Percentiles rank a stretch among this genome's conserved stretches.
phyloP scores from a whole-genome alignment of 257 asterid species.

The Osmanthus fragrans region DNA sequence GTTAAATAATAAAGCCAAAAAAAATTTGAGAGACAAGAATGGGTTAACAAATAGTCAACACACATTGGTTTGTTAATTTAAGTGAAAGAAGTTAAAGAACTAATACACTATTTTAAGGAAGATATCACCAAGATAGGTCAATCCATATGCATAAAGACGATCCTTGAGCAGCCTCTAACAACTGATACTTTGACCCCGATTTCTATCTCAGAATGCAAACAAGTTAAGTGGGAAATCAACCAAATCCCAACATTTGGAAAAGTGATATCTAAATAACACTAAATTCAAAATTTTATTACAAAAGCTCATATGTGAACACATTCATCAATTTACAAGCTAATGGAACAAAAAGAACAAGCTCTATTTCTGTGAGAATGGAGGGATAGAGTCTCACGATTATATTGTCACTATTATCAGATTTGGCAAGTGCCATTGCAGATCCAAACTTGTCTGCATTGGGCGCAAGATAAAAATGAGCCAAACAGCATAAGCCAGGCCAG shows the following conservation, averaged over 20 bases:
- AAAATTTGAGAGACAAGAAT: neutral
- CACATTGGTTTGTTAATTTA: neutral
- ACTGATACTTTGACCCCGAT: neutral
- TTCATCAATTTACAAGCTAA: neutral
- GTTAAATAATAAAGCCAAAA: conserved; percentile 13
- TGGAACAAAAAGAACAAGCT: neutral
- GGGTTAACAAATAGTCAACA: neutral
- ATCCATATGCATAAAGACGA: neutral
- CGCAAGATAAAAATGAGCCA: neutral
- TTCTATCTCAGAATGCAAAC: neutral
- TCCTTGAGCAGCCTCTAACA: neutral
- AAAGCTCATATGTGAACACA: neutral
- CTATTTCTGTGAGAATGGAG: neutral
- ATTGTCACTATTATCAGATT: conserved; percentile 93
- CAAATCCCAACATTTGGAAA: neutral
- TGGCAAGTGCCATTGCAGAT: conserved; percentile 89
- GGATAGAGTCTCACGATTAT: conserved; percentile 55
- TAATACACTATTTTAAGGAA: neutral
- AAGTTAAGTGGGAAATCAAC: neutral
- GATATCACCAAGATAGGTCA: neutral
- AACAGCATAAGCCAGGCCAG: neutral
- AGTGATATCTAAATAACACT: neutral
- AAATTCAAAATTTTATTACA: neutral
- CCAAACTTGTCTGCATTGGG: conserved; percentile 78
- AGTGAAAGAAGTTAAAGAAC: neutral